These are phyloP conservation scores for Microdochium paspali DNA, from an alignment of 2,329 filamentous ascomycete genomes.

Conservation along the genomic window DNA sequence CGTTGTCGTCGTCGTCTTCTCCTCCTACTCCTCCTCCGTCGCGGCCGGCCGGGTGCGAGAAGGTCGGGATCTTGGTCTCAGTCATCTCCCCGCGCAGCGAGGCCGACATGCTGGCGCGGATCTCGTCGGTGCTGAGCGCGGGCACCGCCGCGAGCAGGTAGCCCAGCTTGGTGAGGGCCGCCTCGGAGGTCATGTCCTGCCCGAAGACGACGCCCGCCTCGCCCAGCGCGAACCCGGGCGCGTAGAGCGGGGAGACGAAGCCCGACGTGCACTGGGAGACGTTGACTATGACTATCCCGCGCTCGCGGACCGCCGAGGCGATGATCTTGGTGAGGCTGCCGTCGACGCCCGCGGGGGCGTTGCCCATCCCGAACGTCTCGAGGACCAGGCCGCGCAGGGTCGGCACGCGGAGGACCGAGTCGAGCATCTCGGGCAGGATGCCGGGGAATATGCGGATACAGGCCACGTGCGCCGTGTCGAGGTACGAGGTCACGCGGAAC, in stretches of 20 bases:
- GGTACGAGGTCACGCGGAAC: conserved; percentile 63
- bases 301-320: conserved; percentile 57
- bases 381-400: conserved; percentile 73
- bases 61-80: conserved; percentile 61
- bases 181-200: conserved; percentile 81
- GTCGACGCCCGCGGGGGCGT: conserved; percentile 75
- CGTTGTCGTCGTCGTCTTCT: conserved; percentile 20
- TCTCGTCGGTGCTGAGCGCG: conserved; percentile 51
- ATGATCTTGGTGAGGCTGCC: conserved; percentile 72
- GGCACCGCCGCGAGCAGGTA: conserved; percentile 68
- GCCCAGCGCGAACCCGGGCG: conserved; percentile 67
- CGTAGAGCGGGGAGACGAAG: conserved; percentile 70
- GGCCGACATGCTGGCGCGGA: conserved; percentile 61
- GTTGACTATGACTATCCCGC: conserved; percentile 81
- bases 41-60: conserved; percentile 60
- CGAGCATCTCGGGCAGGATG: conserved; percentile 88
- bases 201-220: conserved; percentile 82
- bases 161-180: conserved; percentile 81
- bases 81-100: conserved; percentile 82
- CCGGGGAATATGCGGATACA: conserved; percentile 86
- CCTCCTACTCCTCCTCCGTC: conserved; percentile 37
- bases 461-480: conserved; percentile 82
- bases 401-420: conserved; percentile 70
- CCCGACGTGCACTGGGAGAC: conserved; percentile 81
- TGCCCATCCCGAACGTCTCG: conserved; percentile 89